These are phyloP conservation scores for Coprinopsis cinerea DNA, from an alignment of 768 basidiomycete species.

Conservation along the genomic window DNA sequence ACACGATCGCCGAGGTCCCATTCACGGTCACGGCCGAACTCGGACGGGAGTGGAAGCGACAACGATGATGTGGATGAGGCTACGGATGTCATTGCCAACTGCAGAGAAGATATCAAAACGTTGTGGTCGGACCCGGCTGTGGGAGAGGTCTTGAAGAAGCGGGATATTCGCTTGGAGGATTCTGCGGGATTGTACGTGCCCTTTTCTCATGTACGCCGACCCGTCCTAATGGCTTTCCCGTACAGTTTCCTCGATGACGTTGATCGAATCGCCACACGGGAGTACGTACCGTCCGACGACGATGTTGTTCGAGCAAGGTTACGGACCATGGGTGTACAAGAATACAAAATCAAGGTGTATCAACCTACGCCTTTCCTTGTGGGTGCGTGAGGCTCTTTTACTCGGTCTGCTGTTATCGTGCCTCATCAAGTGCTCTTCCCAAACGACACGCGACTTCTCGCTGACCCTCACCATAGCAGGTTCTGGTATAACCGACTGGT, in stretches of 20 bases:
- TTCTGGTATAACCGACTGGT: constrained; percentile 29
- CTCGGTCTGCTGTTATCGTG: too few relatives aligned
- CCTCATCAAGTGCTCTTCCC: neutral
- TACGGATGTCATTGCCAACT: constrained; percentile 50
- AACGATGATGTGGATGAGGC: constrained; percentile 22
- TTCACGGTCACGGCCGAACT: neutral
- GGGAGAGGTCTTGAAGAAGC: constrained; percentile 40
- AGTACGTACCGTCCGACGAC: constrained; percentile 62
- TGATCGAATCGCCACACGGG: constrained; percentile 52
- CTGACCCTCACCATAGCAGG: constrained; percentile 45
- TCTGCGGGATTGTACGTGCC: constrained; percentile 58
- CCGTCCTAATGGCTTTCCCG: neutral
- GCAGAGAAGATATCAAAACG: constrained; percentile 55
- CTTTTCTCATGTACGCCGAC: neutral
- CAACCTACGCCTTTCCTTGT: constrained; percentile 10
- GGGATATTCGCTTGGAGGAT: constrained; percentile 47
- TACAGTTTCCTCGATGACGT: constrained; percentile 65
- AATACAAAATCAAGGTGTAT: constrained; percentile 48
- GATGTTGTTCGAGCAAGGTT: constrained; percentile 70
- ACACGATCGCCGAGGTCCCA: neutral
- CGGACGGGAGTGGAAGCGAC: neutral
- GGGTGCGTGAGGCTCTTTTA: too few relatives aligned
- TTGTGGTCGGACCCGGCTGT: constrained; percentile 59
- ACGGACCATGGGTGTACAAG: constrained; percentile 67
- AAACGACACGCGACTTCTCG: constrained; percentile 35